These are phyloP conservation scores for Fusarium sp. DNA, from an alignment of 2,329 filamentous ascomycete species.

Conservation along the genomic window DNA sequence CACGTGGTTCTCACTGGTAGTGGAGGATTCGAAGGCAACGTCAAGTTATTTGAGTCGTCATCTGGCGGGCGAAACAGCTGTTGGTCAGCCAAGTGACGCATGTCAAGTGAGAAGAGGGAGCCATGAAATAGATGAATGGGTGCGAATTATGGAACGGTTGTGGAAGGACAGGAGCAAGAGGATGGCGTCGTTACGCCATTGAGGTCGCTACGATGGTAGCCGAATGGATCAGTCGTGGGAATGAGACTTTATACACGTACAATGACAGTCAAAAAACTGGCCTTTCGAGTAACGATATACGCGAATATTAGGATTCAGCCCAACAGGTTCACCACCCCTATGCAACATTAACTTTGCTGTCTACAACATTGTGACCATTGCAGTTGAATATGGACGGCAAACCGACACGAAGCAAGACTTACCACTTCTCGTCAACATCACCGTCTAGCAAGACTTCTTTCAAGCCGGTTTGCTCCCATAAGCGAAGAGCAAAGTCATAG, in stretches of 20 bases:
- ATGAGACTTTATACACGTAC: constrained; percentile 58
- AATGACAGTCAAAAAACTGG: constrained; percentile 93
- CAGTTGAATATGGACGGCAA: too few relatives aligned
- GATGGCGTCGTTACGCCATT: background rate
- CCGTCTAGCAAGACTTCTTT: constrained; percentile 64
- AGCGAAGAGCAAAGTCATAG: constrained; percentile 72
- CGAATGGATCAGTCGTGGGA: background rate
- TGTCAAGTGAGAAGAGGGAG: background rate
- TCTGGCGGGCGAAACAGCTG: constrained; percentile 59
- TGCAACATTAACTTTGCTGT: constrained; percentile 39
- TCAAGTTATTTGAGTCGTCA: constrained; percentile 84
- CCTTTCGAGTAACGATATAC: constrained; percentile 87
- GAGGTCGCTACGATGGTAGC: background rate
- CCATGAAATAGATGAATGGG: background rate
- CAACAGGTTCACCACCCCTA: constrained; percentile 86
- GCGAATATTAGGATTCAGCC: constrained; percentile 87
- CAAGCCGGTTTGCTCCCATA: constrained; percentile 83
- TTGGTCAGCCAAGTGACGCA: constrained; percentile 9
- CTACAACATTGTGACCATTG: background rate
- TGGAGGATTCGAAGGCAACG: constrained; percentile 54
- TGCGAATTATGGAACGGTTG: background rate
- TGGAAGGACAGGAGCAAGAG: background rate
- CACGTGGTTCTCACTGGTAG: constrained; percentile 73
- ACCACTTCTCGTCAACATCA: constrained; percentile 56
- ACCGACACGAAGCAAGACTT: constrained; percentile 34